Percentiles rank a stretch among this genome's conserved stretches.
Conservation (phyloP, 2,329 filamentous ascomycete genomes). For the Fusarium brevicatenulatum region DNA sequence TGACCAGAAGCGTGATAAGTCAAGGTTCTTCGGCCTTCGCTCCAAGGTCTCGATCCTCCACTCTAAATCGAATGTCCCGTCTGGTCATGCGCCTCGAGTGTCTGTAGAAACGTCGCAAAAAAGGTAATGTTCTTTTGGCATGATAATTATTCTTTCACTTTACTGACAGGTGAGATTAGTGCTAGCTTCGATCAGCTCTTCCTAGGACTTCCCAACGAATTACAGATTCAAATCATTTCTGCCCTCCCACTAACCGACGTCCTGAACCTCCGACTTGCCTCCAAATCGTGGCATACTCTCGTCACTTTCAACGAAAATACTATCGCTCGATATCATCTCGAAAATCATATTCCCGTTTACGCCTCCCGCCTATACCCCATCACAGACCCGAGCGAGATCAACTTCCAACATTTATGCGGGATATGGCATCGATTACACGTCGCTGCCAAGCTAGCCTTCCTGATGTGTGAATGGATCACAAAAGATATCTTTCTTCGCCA, state of each 20-base stretch:
- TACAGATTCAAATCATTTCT: slow-evolving; percentile 71
- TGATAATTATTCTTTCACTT: neutral
- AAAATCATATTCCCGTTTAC: slow-evolving; percentile 69
- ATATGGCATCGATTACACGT: slow-evolving; percentile 74
- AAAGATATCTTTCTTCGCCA: slow-evolving; percentile 72
- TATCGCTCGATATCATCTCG: slow-evolving; percentile 70
- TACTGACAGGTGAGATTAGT: slow-evolving; percentile 16
- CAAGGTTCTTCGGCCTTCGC: slow-evolving; percentile 55
- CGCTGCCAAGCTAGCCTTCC: slow-evolving; percentile 68
- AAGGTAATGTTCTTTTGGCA: slow-evolving; percentile 44
- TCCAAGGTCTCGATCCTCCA: slow-evolving; percentile 52
- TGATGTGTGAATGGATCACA: slow-evolving; percentile 72
- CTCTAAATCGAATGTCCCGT: slow-evolving; percentile 45
- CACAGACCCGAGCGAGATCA: slow-evolving; percentile 59
- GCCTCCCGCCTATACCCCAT: slow-evolving; percentile 68
- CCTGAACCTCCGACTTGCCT: slow-evolving; percentile 67
- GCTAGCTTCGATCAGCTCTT: slow-evolving; percentile 66
- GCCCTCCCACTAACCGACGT: slow-evolving; percentile 69
- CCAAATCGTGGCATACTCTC: slow-evolving; percentile 68
- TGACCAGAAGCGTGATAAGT: slow-evolving; percentile 55
- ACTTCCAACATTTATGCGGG: slow-evolving; percentile 70
- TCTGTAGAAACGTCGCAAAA: slow-evolving; percentile 46
- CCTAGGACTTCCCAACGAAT: slow-evolving; percentile 66
- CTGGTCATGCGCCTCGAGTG: slow-evolving; percentile 24
- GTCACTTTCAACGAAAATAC: slow-evolving; percentile 69